Conservation (phyloP, 148 eudicot species). For the Camellia lanceoleosa region DNA sequence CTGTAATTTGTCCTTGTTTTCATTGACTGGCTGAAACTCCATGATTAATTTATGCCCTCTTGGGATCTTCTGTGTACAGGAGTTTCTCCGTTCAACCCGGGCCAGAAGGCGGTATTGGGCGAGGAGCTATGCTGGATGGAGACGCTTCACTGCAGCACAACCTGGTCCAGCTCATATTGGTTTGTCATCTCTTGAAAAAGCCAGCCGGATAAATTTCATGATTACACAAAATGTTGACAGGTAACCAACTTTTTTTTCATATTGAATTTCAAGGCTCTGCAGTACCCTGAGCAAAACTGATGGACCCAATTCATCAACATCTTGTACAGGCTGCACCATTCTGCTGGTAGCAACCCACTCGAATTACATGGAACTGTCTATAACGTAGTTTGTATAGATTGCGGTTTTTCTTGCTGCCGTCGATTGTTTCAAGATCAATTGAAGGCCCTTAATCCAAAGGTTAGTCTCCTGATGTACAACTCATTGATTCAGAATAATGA, state of each 20-base stretch:
- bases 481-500: not conserved
- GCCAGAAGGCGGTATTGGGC: constrained; percentile 96
- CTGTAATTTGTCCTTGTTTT: not conserved
- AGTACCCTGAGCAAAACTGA: not conserved
- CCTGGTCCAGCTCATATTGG: constrained; percentile 82
- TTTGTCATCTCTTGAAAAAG: constrained; percentile 77
- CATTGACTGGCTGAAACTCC: not conserved
- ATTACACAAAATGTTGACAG: constrained; percentile 97
- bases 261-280: not conserved
- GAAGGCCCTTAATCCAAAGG: constrained; percentile 85
- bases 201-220: constrained; percentile 67
- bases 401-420: constrained; percentile 76
- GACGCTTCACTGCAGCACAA: constrained; percentile 69
- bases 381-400: constrained; percentile 66
- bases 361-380: constrained; percentile 97
- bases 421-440: constrained; percentile 73
- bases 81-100: constrained; percentile 70
- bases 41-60: constrained; percentile 6
- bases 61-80: constrained; percentile 39
- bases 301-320: constrained; percentile 5
- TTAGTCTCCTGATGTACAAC: constrained; percentile 24
- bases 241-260: constrained; percentile 29
- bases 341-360: constrained; percentile 89
- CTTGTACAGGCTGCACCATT: constrained; percentile 80
- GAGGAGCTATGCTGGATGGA: constrained; percentile 99